Base-by-base conservation (phyloP, 2,329 filamentous ascomycete species). In the Fusarium denticulatum region DNA sequence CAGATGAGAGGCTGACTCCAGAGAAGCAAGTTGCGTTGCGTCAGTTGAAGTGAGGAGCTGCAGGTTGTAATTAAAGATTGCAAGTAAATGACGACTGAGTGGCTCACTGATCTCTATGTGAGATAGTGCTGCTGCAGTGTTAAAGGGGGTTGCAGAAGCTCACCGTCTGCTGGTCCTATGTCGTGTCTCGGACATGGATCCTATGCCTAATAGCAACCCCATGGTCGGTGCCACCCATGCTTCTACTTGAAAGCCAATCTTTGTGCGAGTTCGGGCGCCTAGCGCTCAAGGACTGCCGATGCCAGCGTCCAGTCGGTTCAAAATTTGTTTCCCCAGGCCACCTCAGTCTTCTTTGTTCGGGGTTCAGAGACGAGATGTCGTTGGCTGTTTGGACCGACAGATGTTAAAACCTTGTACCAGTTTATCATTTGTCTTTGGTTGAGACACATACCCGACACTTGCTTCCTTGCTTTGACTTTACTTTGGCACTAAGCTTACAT, bases 101-200 rank as follows among this genome's bases (percentile, higher is more conserved):
- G 66, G 65, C 50, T 69, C 34, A 61, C 40, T 67, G 46, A 36
- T 67, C 45, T 69, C 58, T 69, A 53, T 69, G 46, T 73, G 65
- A 63, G 47, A 68, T 68, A 63, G 56, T 68, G 49, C 37, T 63
- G 70, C 76, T 79, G 77, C 77, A 70, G 69, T 74, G 67, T 60
- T 76, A 73, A 79, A 79, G 77, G 77, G 77, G 77, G 55, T 77
- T 74, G 77, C 77, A 78, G 67, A 64, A 72, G 73, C 69, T 76
- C 72, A 76, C 76, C 52, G 58, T 55, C 40, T 63, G 55, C 42
- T 60, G 43, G 42, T 60, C 55, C 40, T 36, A 26, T 58, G 60
- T 64, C 56, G 64, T 76, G 73, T 72, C 73, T 73, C 26, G 67
- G 64, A 76, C 74, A 49, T 60, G 76, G 76, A 68, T 77, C 37